Conservation (phyloP, 306 rosid genomes). For the Luffa acutangula region DNA sequence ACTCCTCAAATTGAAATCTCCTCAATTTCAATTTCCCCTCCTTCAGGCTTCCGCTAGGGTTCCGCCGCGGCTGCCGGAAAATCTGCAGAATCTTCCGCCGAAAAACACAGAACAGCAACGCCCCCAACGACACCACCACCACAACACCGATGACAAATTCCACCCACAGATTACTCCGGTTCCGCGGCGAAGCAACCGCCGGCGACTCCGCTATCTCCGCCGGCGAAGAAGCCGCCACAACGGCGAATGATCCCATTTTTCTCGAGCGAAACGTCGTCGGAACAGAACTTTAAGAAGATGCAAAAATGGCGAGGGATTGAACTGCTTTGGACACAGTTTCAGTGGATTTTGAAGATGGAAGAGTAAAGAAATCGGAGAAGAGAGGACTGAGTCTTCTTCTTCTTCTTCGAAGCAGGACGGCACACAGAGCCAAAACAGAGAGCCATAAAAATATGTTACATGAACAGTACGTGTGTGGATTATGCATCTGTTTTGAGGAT, state of each 20-base stretch:
- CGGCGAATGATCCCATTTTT: not conserved
- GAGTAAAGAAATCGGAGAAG: not conserved
- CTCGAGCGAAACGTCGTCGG: not conserved
- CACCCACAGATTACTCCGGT: not conserved
- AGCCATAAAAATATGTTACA: not conserved
- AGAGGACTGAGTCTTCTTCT: not conserved
- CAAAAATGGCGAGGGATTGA: not conserved
- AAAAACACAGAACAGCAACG: not conserved
- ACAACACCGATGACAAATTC: not conserved
- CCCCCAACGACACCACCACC: not conserved
- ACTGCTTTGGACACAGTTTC: not conserved
- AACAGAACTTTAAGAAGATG: not conserved
- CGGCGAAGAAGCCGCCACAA: not conserved
- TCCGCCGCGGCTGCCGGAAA: not conserved
- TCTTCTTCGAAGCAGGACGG: not conserved
- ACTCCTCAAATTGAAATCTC: slow-evolving; percentile 46
- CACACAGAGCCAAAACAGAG: not conserved
- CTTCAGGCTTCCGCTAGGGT: slow-evolving; percentile 13
- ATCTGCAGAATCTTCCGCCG: not conserved
- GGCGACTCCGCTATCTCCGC: not conserved
- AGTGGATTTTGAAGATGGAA: not conserved
- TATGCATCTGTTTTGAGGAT: not conserved
- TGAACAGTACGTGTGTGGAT: not conserved
- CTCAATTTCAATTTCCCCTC: slow-evolving; percentile 33
- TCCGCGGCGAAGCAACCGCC: not conserved